Conservation (phyloP, 345 rosid species). For the thale cress (Arabidopsis thaliana) region DNA sequence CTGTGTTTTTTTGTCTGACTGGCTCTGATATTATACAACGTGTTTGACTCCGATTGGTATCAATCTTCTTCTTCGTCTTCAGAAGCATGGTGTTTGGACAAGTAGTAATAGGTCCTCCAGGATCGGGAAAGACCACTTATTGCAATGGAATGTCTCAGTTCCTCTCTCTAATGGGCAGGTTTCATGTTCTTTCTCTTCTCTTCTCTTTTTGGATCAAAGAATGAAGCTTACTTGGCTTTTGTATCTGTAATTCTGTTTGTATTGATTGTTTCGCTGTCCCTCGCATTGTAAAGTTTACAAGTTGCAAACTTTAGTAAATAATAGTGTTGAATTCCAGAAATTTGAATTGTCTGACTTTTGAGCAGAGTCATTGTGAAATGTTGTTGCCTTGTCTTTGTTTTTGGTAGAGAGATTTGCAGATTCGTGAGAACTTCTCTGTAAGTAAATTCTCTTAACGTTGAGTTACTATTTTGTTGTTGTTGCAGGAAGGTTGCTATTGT, state of each 20-base stretch:
- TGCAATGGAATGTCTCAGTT: constrained; percentile 99
- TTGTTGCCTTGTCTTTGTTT: constrained; percentile 4
- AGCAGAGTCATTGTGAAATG: not conserved
- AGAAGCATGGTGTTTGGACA: constrained; percentile 80
- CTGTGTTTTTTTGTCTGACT: not conserved
- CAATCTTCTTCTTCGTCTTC: not conserved
- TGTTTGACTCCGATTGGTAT: not conserved
- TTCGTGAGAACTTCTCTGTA: not conserved
- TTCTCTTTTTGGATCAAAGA: not conserved
- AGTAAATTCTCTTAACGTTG: not conserved
- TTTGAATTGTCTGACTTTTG: not conserved
- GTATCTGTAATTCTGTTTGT: not conserved
- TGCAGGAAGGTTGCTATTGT: constrained; percentile 90
- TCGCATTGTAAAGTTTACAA: not conserved
- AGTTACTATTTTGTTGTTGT: not conserved
- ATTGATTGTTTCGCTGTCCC: not conserved
- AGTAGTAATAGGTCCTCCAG: constrained; percentile 95
- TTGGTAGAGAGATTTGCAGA: not conserved
- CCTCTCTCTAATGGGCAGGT: constrained; percentile 90
- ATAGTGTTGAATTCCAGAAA: constrained; percentile 9
- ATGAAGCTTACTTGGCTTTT: constrained; percentile 2
- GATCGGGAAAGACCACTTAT: constrained; percentile 96
- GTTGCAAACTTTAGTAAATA: constrained; percentile 15
- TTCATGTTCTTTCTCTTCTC: constrained; percentile 4
- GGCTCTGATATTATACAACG: not conserved